phyloP scores from a whole-genome alignment of 192 early-diverging fungal genomes.

The Rhizoclosmatium globosum region DNA sequence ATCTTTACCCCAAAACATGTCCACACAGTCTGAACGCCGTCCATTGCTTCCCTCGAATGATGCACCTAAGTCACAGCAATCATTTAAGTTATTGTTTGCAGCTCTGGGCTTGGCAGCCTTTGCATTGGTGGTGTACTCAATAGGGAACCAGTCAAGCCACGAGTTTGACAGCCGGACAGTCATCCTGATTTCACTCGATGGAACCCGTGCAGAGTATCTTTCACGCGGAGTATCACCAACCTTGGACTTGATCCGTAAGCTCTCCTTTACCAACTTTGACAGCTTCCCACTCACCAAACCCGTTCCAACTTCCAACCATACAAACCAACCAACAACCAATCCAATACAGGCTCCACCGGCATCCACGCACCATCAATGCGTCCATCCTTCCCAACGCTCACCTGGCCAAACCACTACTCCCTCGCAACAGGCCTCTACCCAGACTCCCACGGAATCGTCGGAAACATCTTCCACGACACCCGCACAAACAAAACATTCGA shows the following conservation, averaged over 20 bases:
- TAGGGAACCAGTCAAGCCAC: not conserved
- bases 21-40: not conserved
- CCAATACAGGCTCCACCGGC: constrained; percentile 50
- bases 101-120: not conserved
- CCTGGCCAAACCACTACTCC: constrained; percentile 94
- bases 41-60: not conserved
- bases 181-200: constrained; percentile 89
- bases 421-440: constrained; percentile 89
- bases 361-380: constrained; percentile 68
- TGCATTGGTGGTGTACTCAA: not conserved
- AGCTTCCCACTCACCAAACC: not conserved
- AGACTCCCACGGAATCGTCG: constrained; percentile 90
- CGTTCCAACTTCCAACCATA: not conserved
- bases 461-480: constrained; percentile 85
- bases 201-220: constrained; percentile 86
- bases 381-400: constrained; percentile 79
- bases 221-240: constrained; percentile 75
- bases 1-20: not conserved
- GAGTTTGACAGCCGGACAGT: constrained; percentile 38
- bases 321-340: not conserved
- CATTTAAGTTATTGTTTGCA: not conserved
- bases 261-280: not conserved
- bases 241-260: constrained; percentile 63
- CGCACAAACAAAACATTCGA: constrained; percentile 74
- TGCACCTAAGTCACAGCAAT: not conserved